Conservation (phyloP, 2,329 filamentous ascomycete genomes). For the Trichoderma gracile region DNA sequence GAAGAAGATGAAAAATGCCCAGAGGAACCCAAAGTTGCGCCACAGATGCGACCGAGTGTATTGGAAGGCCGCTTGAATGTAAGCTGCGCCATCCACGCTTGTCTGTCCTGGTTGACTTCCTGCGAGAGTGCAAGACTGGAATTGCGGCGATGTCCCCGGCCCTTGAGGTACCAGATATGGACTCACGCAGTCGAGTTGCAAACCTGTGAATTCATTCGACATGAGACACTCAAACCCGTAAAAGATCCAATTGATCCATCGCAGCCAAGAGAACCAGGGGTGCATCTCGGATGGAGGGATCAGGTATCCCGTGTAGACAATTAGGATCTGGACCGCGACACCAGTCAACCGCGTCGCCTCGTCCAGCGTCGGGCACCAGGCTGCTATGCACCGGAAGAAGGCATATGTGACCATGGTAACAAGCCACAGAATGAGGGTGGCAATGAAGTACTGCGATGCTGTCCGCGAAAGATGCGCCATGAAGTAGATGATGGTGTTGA, state of each 20-base stretch:
- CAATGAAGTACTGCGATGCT: conserved; percentile 67
- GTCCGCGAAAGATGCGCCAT: conserved; percentile 70
- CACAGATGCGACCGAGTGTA: conserved; percentile 63
- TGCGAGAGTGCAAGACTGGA: conserved; percentile 56
- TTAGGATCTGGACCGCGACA: conserved; percentile 60
- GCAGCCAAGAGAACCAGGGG: conserved; percentile 66
- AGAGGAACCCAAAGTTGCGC: conserved; percentile 77
- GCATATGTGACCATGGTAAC: conserved; percentile 59
- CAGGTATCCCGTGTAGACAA: conserved; percentile 68
- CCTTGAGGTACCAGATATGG: conserved; percentile 58
- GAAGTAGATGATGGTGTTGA: conserved; percentile 75
- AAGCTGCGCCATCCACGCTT: conserved; percentile 56
- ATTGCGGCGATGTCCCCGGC: conserved; percentile 34
- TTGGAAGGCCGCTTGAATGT: conserved; percentile 53
- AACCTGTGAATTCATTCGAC: conserved; percentile 61
- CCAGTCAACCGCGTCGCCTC: conserved; percentile 62
- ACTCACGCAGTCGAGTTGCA: conserved; percentile 59
- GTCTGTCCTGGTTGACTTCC: conserved; percentile 49
- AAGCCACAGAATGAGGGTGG: conserved; percentile 61
- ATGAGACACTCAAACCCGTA: conserved; percentile 70
- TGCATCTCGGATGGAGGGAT: conserved; percentile 59
- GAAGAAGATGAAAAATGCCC: conserved; percentile 75
- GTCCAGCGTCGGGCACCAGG: conserved; percentile 60
- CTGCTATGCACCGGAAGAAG: conserved; percentile 60
- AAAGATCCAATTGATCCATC: conserved; percentile 67